Conservation (phyloP, 2,329 filamentous ascomycete genomes). For the Botryosphaeria dothidea region DNA sequence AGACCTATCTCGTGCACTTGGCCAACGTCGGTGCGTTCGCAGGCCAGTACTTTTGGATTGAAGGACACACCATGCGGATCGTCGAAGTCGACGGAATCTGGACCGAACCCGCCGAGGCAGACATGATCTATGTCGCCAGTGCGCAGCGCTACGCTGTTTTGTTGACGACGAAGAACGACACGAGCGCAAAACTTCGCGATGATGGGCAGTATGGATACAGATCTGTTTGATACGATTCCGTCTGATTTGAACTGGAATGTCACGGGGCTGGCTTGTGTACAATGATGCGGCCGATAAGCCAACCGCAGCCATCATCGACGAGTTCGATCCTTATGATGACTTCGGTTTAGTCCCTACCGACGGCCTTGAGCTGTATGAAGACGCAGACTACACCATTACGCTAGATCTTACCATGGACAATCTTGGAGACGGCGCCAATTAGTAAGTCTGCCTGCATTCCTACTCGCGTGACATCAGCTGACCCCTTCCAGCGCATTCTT, state of each 20-base stretch:
- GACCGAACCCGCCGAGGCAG: constrained; percentile 60
- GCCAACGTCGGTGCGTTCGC: constrained; percentile 72
- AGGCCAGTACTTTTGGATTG: constrained; percentile 70
- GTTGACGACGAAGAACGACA: constrained; percentile 60
- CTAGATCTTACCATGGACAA: constrained; percentile 65
- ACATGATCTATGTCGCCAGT: constrained; percentile 65
- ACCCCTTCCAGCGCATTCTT: constrained; percentile 45
- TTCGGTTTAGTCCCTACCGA: constrained; percentile 70
- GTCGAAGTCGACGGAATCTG: constrained; percentile 72
- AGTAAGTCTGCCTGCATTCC: constrained; percentile 52
- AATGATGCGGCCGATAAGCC: constrained; percentile 49
- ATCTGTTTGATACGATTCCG: constrained; percentile 67
- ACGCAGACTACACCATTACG: constrained; percentile 64
- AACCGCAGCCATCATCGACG: constrained; percentile 57
- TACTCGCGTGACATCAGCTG: neutral
- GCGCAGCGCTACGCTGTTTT: constrained; percentile 72
- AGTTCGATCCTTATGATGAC: constrained; percentile 72
- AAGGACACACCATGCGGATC: constrained; percentile 64
- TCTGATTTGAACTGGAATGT: constrained; percentile 65
- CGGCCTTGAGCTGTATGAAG: constrained; percentile 58
- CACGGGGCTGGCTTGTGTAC: constrained; percentile 58
- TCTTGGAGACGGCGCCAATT: constrained; percentile 65
- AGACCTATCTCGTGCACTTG: constrained; percentile 66
- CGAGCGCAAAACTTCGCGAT: constrained; percentile 62
- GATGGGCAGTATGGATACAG: constrained; percentile 50